Evolutionary conservation across 495 filamentous ascomycete species (phyloP), one percentile per base, ranked within the genome.

Genomic region (Pyronema omphalodes): DNA sequence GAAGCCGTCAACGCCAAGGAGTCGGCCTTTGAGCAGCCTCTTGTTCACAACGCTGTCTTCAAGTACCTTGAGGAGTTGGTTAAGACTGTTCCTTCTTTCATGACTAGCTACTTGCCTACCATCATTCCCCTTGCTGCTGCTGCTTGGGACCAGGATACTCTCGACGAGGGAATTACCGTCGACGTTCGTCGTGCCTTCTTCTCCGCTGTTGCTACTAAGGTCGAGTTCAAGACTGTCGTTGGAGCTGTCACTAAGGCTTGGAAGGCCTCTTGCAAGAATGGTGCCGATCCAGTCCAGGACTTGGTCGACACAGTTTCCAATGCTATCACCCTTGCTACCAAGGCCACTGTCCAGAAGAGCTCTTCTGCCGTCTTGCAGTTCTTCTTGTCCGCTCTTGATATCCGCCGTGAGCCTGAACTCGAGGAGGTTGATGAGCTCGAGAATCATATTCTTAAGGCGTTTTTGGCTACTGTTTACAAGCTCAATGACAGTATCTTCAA

Each of bases 401-500:
- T 91, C 50, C 76, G 85, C 15, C 74, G 81, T 51, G 61, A 76
- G 55, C 58, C 67, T 51, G 56, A 54, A 51, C 68, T 58, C 7
- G 62, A 54, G 19, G 74, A 77, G 37, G 61, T 88, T 33, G 71
- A 76, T 23, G 71, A 75, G 46, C 70, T 85, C n/a, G 86, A 94
- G 66, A 70, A 69, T 34, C 61, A 69, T 3, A 58, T 85, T 52
- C 78, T 84, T 58, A 72, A 80, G 9, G 72, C 79, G 2, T 80
- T 78, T 0, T 77, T 96, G 39, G 83, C 86, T 66, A 88, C 94
- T 80, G 83, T 91, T 49, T 84, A 93, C 70, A 95, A 95, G 73
- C 75, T 96, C 17, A 96, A 94, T 67, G 93, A 98, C 67, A 78
- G 82, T n/a, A 77, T 83, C 14, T 98, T 96, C 76, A 77, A 88